Conservation (phyloP, 192 early-diverging fungal genomes). For the Jimgerdemannia flammicorona region DNA sequence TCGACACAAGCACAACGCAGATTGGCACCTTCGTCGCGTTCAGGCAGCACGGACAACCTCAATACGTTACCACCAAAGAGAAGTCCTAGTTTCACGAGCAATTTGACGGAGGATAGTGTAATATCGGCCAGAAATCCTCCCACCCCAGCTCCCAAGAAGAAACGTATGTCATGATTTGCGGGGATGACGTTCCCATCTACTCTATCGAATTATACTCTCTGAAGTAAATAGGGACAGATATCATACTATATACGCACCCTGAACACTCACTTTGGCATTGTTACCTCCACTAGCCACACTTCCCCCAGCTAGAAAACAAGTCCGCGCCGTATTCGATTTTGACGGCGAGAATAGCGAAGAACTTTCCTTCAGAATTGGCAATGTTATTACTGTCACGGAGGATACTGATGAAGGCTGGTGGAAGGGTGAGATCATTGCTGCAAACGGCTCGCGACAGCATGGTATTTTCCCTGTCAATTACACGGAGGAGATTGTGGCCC, state of each 20-base stretch:
- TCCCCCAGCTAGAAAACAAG: conserved; percentile 46
- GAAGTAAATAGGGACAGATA: no score
- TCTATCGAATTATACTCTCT: no score
- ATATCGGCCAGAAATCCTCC: background rate
- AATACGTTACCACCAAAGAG: background rate
- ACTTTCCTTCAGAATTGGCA: conserved; percentile 76
- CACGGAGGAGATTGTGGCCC: conserved; percentile 54
- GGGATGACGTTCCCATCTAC: no score
- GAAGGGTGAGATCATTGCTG: conserved; percentile 78
- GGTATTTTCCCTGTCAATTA: conserved; percentile 97
- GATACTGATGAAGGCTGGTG: conserved; percentile 96
- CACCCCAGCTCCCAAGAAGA: background rate
- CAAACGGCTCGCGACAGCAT: conserved; percentile 44
- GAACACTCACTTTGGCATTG: background rate
- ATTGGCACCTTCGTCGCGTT: background rate
- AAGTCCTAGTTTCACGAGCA: background rate
- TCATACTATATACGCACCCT: background rate
- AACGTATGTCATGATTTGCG: background rate
- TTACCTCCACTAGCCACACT: background rate
- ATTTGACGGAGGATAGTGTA: background rate
- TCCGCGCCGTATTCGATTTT: conserved; percentile 76
- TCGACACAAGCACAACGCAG: background rate
- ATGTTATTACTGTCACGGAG: conserved; percentile 81
- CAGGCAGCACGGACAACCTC: background rate
- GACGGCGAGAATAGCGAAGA: conserved; percentile 77